Base-by-base conservation (phyloP, 495 filamentous ascomycete species). In the Endocarpon pusillum region DNA sequence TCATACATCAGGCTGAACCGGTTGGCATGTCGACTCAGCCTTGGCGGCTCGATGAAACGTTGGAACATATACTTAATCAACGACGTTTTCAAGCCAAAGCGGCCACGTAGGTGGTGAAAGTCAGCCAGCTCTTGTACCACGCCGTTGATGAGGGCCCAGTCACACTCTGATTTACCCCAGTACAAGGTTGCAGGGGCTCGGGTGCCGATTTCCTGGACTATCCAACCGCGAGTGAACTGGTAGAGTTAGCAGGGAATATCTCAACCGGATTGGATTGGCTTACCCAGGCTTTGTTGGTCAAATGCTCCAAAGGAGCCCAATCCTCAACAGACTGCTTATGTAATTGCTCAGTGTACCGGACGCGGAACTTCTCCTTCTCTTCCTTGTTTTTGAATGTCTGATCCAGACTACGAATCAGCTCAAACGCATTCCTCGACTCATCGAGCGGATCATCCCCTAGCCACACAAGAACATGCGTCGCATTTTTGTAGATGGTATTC, bases 1-100 rank as follows among this genome's bases (percentile, higher is more conserved):
- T 51, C 47, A 38, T 51, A 51, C 11, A 48, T 46, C 19, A 51
- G 43, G 46, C 26, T 42, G 20, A 42, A 36, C n/a, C 47, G 39
- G 33, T 51, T 51, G 19, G 47, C 42, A 36, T 48, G 38, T 27
- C 39, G 35, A 25, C 40, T 47, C 10, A 12, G 19, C 19, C 5
- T 35, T 3, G 35, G 37, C 23, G 46, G 46, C 21, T 42, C 38
- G 26, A 51, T 34, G 31, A 51, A 48, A 34, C 47, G 42, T 22
- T 32, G 19, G 32, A 41, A 42, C 3, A 43, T 30, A 33, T 49
- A 51, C 14, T 44, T 44, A 23, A 51, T 46, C 12, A 39, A 29
- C 15, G 39, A 26, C 9, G 45, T 51, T 18, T 19, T 26, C n/a
- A n/a, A n/a, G 21, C 45, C n/a, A n/a, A n/a, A n/a, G n/a, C n/a